Conservation (phyloP, 352 stramenopile species). For the Elongisporangium prolatum region DNA sequence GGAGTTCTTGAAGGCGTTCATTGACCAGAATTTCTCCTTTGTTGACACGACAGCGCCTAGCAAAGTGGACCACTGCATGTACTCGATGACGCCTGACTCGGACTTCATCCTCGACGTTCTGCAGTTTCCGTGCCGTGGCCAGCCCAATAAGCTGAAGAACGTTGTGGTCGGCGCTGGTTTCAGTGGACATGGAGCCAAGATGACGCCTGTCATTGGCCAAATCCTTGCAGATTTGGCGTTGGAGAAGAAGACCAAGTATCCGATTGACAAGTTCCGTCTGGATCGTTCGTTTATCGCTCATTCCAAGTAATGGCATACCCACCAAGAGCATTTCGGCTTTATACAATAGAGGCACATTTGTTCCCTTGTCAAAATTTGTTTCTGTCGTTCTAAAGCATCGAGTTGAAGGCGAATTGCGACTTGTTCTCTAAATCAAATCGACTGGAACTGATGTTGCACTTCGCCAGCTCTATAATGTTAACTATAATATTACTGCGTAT, state of each 20-base stretch:
- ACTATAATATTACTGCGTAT: too few species aligned
- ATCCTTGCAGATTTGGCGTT: conserved; percentile 71
- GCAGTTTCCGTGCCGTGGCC: conserved; percentile 4
- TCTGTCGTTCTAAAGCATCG: too few species aligned
- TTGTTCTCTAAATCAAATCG: too few species aligned
- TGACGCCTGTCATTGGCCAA: conserved; percentile 79
- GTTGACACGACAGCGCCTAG: conserved; percentile 36
- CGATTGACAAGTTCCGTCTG: conserved; percentile 39
- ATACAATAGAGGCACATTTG: too few species aligned
- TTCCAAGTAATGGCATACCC: not conserved
- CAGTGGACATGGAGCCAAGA: conserved; percentile 83
- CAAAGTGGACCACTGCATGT: conserved; percentile 71
- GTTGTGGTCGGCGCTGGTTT: conserved; percentile 73
- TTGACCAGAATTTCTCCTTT: conserved; percentile 39
- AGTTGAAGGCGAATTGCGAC: too few species aligned
- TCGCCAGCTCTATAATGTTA: too few species aligned
- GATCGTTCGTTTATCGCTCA: conserved; percentile 2
- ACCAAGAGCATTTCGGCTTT: too few species aligned
- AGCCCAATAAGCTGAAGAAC: conserved; percentile 17
- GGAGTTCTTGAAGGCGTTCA: conserved; percentile 24
- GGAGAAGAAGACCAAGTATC: conserved; percentile 30
- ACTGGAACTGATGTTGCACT: too few species aligned
- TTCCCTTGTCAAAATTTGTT: too few species aligned
- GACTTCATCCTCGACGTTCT: conserved; percentile 77
- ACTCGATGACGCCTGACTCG: conserved; percentile 74